A percentile compares a stretch with the other conserved stretches of the same genome.
Conservation (phyloP, 352 stramenopile genomes). For the Phytopythium kandeliae region DNA sequence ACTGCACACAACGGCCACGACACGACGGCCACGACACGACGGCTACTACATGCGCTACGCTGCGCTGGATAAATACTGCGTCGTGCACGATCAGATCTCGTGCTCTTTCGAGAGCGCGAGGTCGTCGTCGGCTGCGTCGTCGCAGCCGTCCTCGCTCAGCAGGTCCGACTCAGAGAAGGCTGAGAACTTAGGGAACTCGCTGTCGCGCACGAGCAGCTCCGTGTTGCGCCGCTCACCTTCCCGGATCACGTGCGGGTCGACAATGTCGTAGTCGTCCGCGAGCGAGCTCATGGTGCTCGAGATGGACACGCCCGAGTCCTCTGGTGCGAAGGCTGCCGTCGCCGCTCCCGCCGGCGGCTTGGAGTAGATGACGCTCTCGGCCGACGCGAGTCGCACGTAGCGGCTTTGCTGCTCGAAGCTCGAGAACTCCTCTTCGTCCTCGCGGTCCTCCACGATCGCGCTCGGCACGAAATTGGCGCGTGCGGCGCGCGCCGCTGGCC, state of each 20-base stretch:
- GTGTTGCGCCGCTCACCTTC: slow-evolving; percentile 61
- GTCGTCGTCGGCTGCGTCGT: neutral
- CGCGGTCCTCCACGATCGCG: slow-evolving; percentile 3
- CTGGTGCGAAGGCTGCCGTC: slow-evolving; percentile 5
- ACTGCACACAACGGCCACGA: neutral
- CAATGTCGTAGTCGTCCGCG: slow-evolving; percentile 69
- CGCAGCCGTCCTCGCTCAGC: slow-evolving; percentile 14
- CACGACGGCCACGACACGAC: too few relatives aligned
- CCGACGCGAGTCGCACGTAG: slow-evolving; percentile 6
- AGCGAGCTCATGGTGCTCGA: slow-evolving; percentile 23
- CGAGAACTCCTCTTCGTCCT: slow-evolving; percentile 7
- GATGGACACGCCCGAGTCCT: slow-evolving; percentile 18
- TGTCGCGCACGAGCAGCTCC: slow-evolving; percentile 52
- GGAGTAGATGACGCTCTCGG: slow-evolving; percentile 7
- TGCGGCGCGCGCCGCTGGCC: neutral
- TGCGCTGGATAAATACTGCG: slow-evolving; percentile 4
- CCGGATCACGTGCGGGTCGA: slow-evolving; percentile 47
- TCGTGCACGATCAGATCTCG: neutral
- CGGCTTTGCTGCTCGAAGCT: slow-evolving; percentile 6
- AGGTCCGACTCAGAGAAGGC: slow-evolving; percentile 42
- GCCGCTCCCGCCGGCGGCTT: slow-evolving; percentile 2
- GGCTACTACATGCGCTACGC: too few relatives aligned
- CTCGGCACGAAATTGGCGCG: neutral
- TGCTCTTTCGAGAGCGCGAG: neutral
- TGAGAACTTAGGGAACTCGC: slow-evolving; percentile 63